phyloP scores from a whole-genome alignment of 2,329 filamentous ascomycete genomes.

The Didymella pomorum region DNA sequence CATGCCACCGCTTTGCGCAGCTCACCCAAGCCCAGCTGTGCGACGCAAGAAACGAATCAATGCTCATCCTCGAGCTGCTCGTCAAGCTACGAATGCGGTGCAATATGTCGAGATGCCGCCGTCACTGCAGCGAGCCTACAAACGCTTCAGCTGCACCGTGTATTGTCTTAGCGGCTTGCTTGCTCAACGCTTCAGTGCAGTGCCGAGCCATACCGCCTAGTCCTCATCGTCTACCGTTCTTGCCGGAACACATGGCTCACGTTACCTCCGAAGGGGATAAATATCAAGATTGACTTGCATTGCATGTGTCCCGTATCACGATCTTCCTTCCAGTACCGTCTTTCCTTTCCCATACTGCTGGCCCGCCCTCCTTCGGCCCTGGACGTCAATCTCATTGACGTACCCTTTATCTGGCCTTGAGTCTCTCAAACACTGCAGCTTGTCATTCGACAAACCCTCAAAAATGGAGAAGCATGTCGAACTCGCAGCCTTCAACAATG shows the following conservation, averaged over 20 bases:
- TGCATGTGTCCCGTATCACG: constrained; percentile 46
- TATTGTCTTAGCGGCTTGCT: constrained; percentile 29
- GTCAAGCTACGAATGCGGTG: constrained; percentile 41
- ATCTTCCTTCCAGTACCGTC: constrained; percentile 25
- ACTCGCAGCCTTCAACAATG: constrained; percentile 40
- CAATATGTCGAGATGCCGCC: constrained; percentile 43
- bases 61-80: constrained; percentile 25
- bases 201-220: constrained; percentile 33
- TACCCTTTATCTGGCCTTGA: constrained; percentile 4
- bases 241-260: constrained; percentile 44
- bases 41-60: constrained; percentile 39
- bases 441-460: not conserved
- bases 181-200: constrained; percentile 27
- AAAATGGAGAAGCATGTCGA: constrained; percentile 46
- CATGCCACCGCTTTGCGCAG: constrained; percentile 46
- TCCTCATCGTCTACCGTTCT: constrained; percentile 31
- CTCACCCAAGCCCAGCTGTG: constrained; percentile 33
- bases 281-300: constrained; percentile 48
- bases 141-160: constrained; percentile 32
- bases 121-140: constrained; percentile 42
- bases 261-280: constrained; percentile 41
- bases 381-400: constrained; percentile 16
- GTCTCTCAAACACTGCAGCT: not conserved
- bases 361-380: constrained; percentile 20
- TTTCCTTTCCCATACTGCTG: constrained; percentile 31